These are phyloP conservation scores for Boletus sp. DNA, from an alignment of 768 basidiomycete species.

Conservation along the genomic window DNA sequence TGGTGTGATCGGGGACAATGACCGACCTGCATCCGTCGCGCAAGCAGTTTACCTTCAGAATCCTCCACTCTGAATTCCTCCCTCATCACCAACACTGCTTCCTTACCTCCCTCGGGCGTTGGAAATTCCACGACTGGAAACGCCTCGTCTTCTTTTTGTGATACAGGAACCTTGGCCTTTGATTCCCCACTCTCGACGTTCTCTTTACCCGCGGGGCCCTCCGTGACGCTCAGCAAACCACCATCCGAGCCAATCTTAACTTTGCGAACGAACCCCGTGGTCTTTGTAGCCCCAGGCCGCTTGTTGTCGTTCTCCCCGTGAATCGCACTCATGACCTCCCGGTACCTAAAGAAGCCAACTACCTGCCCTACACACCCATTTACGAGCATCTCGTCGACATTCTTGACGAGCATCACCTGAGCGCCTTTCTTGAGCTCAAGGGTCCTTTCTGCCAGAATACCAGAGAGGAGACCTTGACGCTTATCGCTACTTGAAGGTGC, in stretches of 20 bases:
- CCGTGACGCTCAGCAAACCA: conserved; percentile 8
- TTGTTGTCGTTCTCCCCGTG: conserved; percentile 26
- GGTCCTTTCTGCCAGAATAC: conserved; percentile 55
- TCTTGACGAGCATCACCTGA: conserved; percentile 73
- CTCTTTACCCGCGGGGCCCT: conserved; percentile 31
- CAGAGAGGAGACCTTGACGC: conserved; percentile 53
- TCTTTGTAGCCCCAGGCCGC: conserved; percentile 20
- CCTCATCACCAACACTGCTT: conserved; percentile 46
- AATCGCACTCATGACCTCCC: conserved; percentile 15
- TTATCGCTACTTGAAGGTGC: conserved; percentile 26
- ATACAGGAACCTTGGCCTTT: conserved; percentile 22
- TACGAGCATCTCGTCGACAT: conserved; percentile 56
- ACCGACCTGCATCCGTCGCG: conserved; percentile 43
- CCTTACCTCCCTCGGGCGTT: conserved; percentile 38
- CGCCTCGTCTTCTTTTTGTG: conserved; percentile 37
- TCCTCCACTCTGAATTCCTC: conserved; percentile 55
- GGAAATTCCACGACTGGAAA: conserved; percentile 49
- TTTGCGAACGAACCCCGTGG: conserved; percentile 35
- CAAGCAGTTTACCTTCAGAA: conserved; percentile 46
- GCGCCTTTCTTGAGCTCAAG: conserved; percentile 59
- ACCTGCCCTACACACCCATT: conserved; percentile 67
- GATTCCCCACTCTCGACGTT: conserved; percentile 24
- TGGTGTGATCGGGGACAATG: neutral
- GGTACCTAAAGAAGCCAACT: conserved; percentile 45
- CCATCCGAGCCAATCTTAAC: conserved; percentile 32